These are phyloP conservation scores for Mycosphaerella arachidis DNA, from an alignment of 2,329 filamentous ascomycete species.

Conservation along the genomic window DNA sequence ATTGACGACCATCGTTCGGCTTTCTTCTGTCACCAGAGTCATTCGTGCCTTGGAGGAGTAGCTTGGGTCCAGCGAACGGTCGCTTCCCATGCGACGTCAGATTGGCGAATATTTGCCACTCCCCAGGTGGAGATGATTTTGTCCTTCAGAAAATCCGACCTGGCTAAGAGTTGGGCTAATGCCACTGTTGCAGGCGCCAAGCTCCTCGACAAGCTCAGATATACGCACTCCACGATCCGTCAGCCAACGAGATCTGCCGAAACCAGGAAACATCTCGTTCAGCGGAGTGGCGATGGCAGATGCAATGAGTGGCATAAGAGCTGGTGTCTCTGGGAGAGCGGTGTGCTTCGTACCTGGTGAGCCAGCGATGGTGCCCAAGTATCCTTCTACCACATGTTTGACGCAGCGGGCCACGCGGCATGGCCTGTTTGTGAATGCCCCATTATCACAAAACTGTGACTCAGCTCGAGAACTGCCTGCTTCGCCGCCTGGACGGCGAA, in stretches of 20 bases:
- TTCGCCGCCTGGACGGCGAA: slow-evolving; percentile 43
- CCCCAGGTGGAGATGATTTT: neutral
- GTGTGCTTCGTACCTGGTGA: slow-evolving; percentile 7
- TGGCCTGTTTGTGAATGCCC: slow-evolving; percentile 48
- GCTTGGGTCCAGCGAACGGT: slow-evolving; percentile 1
- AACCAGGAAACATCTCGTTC: slow-evolving; percentile 4
- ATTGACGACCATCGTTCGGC: neutral
- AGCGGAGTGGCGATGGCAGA: neutral
- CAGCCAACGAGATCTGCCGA: neutral
- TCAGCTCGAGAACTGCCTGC: slow-evolving; percentile 37
- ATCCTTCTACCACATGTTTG: slow-evolving; percentile 20
- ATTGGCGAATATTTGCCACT: slow-evolving; percentile 17
- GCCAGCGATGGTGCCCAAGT: slow-evolving; percentile 9
- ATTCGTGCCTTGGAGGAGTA: neutral
- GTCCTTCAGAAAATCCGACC: neutral
- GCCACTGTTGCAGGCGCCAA: slow-evolving; percentile 6
- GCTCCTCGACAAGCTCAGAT: neutral
- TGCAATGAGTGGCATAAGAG: neutral
- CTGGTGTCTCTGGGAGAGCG: neutral
- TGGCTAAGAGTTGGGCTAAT: neutral
- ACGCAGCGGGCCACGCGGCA: slow-evolving; percentile 40
- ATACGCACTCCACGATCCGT: slow-evolving; percentile 2
- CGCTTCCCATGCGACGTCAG: slow-evolving; percentile 15
- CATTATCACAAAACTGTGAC: slow-evolving; percentile 42
- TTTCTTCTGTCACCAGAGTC: neutral